Conservation (phyloP, 768 basidiomycete genomes). For the Mycena rebaudengoi region DNA sequence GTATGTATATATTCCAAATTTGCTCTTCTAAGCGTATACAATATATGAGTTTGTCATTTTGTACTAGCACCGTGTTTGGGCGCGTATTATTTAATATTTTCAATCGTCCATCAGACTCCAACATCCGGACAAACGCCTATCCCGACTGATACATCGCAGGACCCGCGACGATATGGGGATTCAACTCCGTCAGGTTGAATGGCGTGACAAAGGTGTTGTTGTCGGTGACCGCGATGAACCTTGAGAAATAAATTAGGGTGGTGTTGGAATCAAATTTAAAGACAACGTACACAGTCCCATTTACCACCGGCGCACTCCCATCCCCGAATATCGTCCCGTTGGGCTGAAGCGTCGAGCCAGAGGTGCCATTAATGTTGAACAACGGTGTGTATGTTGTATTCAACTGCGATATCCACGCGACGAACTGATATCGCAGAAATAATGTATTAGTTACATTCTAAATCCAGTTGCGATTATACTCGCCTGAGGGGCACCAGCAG, state of each 20-base stretch:
- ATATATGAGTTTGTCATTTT: no score
- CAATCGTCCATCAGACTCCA: no score
- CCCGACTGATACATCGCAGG: slow-evolving; percentile 60
- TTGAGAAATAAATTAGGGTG: slow-evolving; percentile 10
- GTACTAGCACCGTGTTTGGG: no score
- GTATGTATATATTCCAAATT: no score
- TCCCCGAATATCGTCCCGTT: slow-evolving; percentile 54
- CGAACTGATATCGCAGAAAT: slow-evolving; percentile 50
- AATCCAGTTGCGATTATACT: slow-evolving; percentile 7
- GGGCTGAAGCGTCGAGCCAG: slow-evolving; percentile 59
- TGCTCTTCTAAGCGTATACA: no score
- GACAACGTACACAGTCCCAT: slow-evolving; percentile 56
- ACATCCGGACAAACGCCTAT: no score
- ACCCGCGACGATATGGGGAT: slow-evolving; percentile 64
- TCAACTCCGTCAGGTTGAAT: slow-evolving; percentile 61
- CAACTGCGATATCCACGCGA: slow-evolving; percentile 67
- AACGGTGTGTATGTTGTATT: slow-evolving; percentile 68
- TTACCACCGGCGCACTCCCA: slow-evolving; percentile 50
- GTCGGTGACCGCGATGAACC: slow-evolving; percentile 62
- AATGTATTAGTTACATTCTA: no score
- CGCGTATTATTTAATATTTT: no score
- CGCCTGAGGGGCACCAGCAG: slow-evolving; percentile 53
- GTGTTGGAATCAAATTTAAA: neutral
- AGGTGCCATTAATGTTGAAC: slow-evolving; percentile 47
- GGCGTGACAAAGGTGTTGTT: slow-evolving; percentile 61